Percentiles rank a stretch among this genome's conserved stretches.
Conservation (phyloP, 495 filamentous ascomycete genomes). For the Xylaria palmicola region DNA sequence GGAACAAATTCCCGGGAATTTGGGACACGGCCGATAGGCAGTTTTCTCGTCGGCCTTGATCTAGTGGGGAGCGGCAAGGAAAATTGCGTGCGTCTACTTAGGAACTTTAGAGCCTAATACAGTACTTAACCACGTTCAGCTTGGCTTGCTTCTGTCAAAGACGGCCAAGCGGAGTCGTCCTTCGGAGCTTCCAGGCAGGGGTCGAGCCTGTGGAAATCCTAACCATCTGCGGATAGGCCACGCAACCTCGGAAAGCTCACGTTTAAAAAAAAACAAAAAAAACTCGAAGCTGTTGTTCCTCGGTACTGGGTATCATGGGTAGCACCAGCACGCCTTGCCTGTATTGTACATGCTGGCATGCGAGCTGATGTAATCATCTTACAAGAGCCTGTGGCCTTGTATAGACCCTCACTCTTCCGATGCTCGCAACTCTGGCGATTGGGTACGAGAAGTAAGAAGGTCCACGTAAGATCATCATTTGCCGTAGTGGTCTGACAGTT, state of each 20-base stretch:
- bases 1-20: conserved; percentile 16
- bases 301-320: neutral
- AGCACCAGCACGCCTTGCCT: neutral
- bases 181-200: conserved; percentile 1
- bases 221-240: neutral
- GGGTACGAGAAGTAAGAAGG: neutral
- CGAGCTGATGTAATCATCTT: neutral
- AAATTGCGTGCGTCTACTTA: conserved; percentile 34
- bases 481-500: conserved; percentile 3
- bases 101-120: neutral
- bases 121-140: conserved; percentile 12
- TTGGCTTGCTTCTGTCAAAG: conserved; percentile 17
- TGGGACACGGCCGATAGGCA: conserved; percentile 9
- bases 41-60: conserved; percentile 21
- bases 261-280: neutral
- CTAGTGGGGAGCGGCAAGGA: conserved; percentile 33
- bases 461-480: conserved; percentile 8
- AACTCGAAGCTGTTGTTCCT: neutral
- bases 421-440: neutral
- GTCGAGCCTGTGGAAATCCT: neutral
- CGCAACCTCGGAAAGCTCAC: neutral
- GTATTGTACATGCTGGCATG: conserved; percentile 1
- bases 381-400: neutral
- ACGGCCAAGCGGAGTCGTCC: conserved; percentile 14
- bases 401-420: neutral